Base-by-base conservation (phyloP, 2,329 filamentous ascomycete species). In the Fusarium sp. region DNA sequence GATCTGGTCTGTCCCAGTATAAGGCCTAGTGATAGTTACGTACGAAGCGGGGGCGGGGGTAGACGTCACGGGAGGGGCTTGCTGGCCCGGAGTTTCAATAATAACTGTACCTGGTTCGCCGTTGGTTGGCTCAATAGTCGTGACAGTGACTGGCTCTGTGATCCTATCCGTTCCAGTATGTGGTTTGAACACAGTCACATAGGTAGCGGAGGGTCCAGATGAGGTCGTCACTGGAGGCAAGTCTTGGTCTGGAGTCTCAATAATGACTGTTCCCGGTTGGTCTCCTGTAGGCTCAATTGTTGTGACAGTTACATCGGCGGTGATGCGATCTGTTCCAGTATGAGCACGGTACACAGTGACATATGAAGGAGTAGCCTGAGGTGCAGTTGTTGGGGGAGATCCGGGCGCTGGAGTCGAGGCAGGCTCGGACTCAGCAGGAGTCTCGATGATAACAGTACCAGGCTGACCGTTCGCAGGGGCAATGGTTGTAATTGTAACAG, bases 31-130 rank as follows among this genome's bases (percentile, higher is more conserved):
- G 8, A 63, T 46, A 7, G 59, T 63, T 35, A 63, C 15, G 44
- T 63, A 60, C 23, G 53, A 49, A 31, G 44, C 35, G 9, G 27
- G 53, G 27, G 25, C 19, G 25, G 59, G 58, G 17, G 53, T 43
- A 25, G 58, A 44, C 5, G 49, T 60, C n/a, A 54, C 37, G 10
- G 59, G 59, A 19, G 53, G 59, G 42, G 39, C 43, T 55, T 60
- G 43, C 29, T 54, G 44, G 29, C 55, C 56, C 27, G 57, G 59
- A 4, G 59, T 63, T 48, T 63, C 59, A 11, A 63, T 54, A 13
- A 63, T 60, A n/a, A 63, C 48, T 45, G 59, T 63, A 42, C 59
- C 59, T 9, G 59, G 59, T 9, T 59, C 42, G 9, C 45, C 58
- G 5, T 49, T 27, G 0, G n/a, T 14, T 4, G 59, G 59, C n/a